Conservation (phyloP, 495 filamentous ascomycete species). For the Pseudevernia furfuracea region DNA sequence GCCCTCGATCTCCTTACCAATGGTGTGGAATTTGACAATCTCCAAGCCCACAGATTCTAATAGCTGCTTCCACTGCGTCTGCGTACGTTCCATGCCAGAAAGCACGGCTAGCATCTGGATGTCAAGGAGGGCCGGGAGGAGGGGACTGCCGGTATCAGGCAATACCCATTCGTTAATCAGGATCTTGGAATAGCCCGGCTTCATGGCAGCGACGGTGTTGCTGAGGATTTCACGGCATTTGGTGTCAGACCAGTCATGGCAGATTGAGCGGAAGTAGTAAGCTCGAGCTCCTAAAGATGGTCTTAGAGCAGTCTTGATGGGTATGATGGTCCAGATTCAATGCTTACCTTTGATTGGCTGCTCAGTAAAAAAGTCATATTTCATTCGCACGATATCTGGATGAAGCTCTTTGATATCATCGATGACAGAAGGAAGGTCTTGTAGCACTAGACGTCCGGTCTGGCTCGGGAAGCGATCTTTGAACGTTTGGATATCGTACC, state of each 20-base stretch:
- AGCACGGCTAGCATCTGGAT: constrained; percentile 25
- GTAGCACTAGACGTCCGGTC: constrained; percentile 22
- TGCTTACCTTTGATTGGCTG: constrained; percentile 33
- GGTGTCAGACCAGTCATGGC: constrained; percentile 41
- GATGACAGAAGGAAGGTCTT: constrained; percentile 23
- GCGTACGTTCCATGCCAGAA: constrained; percentile 27
- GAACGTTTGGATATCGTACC: constrained; percentile 25
- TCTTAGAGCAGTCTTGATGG: not conserved
- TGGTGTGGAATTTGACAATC: constrained; percentile 28
- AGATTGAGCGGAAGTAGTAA: constrained; percentile 42
- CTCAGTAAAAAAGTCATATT: constrained; percentile 29
- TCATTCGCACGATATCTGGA: constrained; percentile 23
- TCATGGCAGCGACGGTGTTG: constrained; percentile 14
- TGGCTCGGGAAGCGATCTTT: constrained; percentile 26
- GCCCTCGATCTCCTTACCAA: constrained; percentile 27
- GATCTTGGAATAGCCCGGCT: constrained; percentile 11
- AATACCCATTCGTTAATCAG: constrained; percentile 29
- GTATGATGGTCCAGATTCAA: not conserved
- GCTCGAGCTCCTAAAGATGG: constrained; percentile 25
- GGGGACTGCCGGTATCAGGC: constrained; percentile 23
- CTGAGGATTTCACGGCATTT: constrained; percentile 34
- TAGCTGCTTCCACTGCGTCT: constrained; percentile 22
- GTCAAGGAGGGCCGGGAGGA: constrained; percentile 23
- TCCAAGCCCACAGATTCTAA: constrained; percentile 24
- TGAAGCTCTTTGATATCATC: constrained; percentile 1